These are phyloP conservation scores for Solanum hybrid DNA, from an alignment of 305 asterid species.

Conservation along the genomic window DNA sequence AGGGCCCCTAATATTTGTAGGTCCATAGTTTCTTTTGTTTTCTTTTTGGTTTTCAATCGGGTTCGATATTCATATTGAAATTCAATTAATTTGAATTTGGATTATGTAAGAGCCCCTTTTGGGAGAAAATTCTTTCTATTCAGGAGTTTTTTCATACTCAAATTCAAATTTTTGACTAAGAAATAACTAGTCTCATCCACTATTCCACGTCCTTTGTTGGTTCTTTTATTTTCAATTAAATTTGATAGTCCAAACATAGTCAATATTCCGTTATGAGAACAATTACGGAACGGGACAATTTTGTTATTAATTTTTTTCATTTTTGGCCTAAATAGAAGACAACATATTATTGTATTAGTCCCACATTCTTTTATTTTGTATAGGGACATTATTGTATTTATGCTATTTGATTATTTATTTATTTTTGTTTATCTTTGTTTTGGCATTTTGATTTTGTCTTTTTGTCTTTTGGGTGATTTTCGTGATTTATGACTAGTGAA, in stretches of 20 bases:
- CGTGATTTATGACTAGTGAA: neutral
- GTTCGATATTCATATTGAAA: no score
- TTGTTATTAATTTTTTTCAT: neutral
- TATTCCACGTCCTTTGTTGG: neutral
- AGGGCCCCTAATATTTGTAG: constrained; percentile 8
- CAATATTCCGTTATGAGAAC: constrained; percentile 16
- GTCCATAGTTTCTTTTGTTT: neutral
- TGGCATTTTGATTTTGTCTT: neutral
- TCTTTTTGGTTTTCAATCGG: fast-evolving
- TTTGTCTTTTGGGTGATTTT: neutral
- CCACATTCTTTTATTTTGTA: neutral
- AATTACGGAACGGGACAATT: constrained; percentile 1
- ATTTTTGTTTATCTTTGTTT: neutral
- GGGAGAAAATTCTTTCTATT: neutral
- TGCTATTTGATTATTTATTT: neutral
- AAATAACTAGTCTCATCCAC: no score
- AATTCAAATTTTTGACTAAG: no score
- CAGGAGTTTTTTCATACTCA: fast-evolving
- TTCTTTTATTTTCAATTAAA: neutral
- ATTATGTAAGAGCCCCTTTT: neutral
- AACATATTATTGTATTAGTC: neutral
- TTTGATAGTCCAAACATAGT: constrained; percentile 7
- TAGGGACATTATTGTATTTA: neutral
- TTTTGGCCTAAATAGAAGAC: neutral
- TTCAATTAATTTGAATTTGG: fast-evolving